These are phyloP conservation scores for Penicillium decumbens DNA, from an alignment of 2,329 filamentous ascomycete genomes.

Conservation along the genomic window DNA sequence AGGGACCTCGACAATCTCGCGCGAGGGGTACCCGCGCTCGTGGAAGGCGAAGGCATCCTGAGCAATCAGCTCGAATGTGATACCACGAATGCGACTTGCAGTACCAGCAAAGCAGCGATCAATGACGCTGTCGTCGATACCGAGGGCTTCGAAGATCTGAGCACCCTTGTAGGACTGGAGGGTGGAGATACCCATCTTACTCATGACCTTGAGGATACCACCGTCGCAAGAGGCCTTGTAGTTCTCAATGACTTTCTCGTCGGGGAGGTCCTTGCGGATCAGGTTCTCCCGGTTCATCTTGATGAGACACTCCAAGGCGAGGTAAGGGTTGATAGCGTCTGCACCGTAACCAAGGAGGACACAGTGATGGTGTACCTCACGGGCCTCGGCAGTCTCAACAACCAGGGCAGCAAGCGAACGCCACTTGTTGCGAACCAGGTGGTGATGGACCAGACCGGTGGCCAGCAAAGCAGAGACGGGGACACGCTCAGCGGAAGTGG, in stretches of 20 bases:
- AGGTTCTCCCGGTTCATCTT: conserved; percentile 93
- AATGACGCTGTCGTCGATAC: conserved; percentile 85
- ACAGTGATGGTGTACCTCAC: conserved; percentile 98
- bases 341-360: conserved; percentile 94
- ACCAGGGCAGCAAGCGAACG: conserved; percentile 80
- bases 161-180: conserved; percentile 95
- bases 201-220: conserved; percentile 98
- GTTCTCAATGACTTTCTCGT: conserved; percentile 82
- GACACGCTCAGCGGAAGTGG: conserved; percentile 74
- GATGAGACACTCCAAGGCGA: conserved; percentile 91
- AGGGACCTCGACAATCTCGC: conserved; percentile 68
- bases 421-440: conserved; percentile 94
- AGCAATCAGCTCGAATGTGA: conserved; percentile 89
- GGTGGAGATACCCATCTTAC: conserved; percentile 98
- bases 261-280: conserved; percentile 80
- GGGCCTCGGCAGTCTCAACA: conserved; percentile 88
- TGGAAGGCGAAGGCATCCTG: conserved; percentile 93
- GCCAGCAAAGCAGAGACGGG: conserved; percentile 81
- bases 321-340: conserved; percentile 90
- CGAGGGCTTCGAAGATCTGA: conserved; percentile 94
- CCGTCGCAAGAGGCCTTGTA: conserved; percentile 96
- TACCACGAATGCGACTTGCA: conserved; percentile 86
- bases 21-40: conserved; percentile 83
- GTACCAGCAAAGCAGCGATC: conserved; percentile 94
- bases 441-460: conserved; percentile 91